phyloP scores from a whole-genome alignment of 768 basidiomycete genomes.

The Leucocoprinus leucothites region DNA sequence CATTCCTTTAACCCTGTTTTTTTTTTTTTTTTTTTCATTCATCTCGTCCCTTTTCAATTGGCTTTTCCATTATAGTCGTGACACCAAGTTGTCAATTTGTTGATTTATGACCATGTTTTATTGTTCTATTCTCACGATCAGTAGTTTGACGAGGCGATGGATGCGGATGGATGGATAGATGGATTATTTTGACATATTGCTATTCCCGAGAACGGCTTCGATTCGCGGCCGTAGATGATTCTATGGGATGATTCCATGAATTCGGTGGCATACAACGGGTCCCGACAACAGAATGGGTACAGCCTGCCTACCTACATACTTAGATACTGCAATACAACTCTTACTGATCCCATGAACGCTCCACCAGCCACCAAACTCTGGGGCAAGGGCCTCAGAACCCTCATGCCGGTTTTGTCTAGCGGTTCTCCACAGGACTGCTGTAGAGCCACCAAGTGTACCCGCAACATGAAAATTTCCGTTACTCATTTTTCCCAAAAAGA shows the following conservation, averaged over 20 bases:
- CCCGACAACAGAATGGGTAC: too few species aligned
- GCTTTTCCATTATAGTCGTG: too few species aligned
- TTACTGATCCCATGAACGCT: too few species aligned
- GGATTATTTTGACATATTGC: neutral
- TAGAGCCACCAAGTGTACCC: neutral
- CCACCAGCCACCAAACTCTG: too few species aligned
- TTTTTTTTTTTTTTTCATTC: neutral
- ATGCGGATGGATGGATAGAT: neutral
- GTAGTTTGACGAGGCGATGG: neutral
- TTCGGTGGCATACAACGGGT: too few species aligned
- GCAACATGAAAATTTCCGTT: neutral
- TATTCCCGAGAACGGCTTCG: too few species aligned
- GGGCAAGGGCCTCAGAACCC: too few species aligned
- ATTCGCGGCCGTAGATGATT: too few species aligned
- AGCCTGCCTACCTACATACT: too few species aligned
- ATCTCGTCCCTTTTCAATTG: too few species aligned
- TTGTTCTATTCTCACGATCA: neutral
- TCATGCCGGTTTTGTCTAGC: neutral
- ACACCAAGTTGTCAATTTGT: neutral
- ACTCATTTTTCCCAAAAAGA: neutral
- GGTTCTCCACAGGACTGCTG: neutral
- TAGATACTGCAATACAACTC: too few species aligned
- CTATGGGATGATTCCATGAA: too few species aligned
- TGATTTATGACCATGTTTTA: slow-evolving; percentile 15
- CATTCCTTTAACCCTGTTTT: neutral